Conservation (phyloP, 768 basidiomycete genomes). For the Lenzites betulinus region DNA sequence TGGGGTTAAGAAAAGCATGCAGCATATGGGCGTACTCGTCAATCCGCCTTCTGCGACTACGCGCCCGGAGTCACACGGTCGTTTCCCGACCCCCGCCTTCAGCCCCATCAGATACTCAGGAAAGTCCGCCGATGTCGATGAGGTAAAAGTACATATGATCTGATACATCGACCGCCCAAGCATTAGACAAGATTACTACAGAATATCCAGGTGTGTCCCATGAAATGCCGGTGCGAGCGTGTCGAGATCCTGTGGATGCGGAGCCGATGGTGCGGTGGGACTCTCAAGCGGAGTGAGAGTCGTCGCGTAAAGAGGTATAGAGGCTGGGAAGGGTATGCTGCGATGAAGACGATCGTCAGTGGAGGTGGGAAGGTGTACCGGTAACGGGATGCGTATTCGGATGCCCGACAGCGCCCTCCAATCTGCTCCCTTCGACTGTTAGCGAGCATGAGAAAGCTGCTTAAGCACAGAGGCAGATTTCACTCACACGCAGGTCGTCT, state of each 20-base stretch:
- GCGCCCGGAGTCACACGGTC: slow-evolving; percentile 19
- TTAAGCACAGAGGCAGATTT: neutral
- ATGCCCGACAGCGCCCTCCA: neutral
- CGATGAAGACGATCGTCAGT: slow-evolving; percentile 12
- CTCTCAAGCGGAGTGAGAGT: slow-evolving; percentile 24
- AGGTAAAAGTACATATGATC: slow-evolving; percentile 24
- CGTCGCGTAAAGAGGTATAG: slow-evolving; percentile 16
- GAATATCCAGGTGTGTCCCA: slow-evolving; percentile 17
- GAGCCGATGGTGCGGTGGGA: slow-evolving; percentile 3
- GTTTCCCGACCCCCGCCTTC: neutral
- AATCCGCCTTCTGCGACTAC: neutral
- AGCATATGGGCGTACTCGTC: slow-evolving; percentile 19
- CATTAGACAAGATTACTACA: slow-evolving; percentile 24
- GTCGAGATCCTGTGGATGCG: slow-evolving; percentile 3
- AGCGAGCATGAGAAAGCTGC: slow-evolving; percentile 7
- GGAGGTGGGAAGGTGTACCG: slow-evolving; percentile 14
- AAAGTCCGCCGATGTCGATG: slow-evolving; percentile 11
- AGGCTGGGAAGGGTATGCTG: slow-evolving; percentile 22
- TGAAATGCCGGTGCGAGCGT: slow-evolving; percentile 11
- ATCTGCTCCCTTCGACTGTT: neutral
- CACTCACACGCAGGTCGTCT: slow-evolving; percentile 13
- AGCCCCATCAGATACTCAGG: slow-evolving; percentile 9
- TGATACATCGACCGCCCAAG: slow-evolving; percentile 17
- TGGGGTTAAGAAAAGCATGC: slow-evolving; percentile 1
- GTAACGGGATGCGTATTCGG: neutral